Percentiles rank a stretch among this genome's conserved stretches.
Conservation (phyloP, 1,284 basidiomycete species). For the Baeospora myosura region DNA sequence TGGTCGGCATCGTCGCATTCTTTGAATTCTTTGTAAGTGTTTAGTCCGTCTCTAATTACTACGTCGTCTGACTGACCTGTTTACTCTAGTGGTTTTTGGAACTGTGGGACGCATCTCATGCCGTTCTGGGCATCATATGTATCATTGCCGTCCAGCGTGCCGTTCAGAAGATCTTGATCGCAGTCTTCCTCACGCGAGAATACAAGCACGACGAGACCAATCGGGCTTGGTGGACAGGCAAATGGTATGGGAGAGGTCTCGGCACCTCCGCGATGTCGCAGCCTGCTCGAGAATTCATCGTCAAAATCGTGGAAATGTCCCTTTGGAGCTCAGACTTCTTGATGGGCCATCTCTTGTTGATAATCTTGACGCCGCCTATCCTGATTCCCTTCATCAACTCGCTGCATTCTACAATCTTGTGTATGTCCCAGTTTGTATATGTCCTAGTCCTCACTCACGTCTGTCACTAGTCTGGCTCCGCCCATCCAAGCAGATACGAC, state of each 20-base stretch:
- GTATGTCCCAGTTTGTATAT: constrained; percentile 36
- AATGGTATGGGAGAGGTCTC: constrained; percentile 91
- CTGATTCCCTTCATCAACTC: constrained; percentile 84
- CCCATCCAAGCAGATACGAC: constrained; percentile 88
- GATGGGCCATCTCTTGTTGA: constrained; percentile 73
- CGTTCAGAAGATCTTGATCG: constrained; percentile 89
- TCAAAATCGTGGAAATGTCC: constrained; percentile 96
- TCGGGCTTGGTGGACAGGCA: constrained; percentile 97
- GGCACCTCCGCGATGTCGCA: constrained; percentile 87
- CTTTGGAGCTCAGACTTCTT: constrained; percentile 90
- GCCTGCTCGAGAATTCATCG: constrained; percentile 90
- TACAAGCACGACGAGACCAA: constrained; percentile 97
- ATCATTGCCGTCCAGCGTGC: constrained; percentile 86
- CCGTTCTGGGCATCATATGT: constrained; percentile 81
- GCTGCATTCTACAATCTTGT: constrained; percentile 86
- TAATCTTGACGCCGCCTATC: constrained; percentile 79
- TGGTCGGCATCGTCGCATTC: constrained; percentile 80
- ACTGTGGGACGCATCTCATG: constrained; percentile 92
- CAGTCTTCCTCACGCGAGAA: constrained; percentile 88
- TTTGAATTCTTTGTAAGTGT: constrained; percentile 88
- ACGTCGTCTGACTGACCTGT: constrained; percentile 13
- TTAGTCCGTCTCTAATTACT: no score
- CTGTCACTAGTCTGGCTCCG: constrained; percentile 76
- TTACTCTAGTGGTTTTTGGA: constrained; percentile 85
- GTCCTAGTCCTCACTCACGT: constrained; percentile 14